phyloP scores from a whole-genome alignment of 768 basidiomycete genomes.

The Rhizopogon rudus region DNA sequence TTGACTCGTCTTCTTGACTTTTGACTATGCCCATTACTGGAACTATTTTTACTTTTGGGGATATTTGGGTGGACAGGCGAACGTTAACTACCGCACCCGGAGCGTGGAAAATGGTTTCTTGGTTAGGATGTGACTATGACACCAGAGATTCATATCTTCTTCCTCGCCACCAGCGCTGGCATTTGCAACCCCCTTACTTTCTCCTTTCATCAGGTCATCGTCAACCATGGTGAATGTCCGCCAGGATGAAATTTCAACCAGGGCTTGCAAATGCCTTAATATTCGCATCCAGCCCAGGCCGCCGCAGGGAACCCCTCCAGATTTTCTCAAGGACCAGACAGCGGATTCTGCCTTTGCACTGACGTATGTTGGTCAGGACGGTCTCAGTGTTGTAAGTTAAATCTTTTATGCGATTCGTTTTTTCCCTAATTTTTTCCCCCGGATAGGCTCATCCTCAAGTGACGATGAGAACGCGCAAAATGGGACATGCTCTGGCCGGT shows the following conservation, averaged over 20 bases:
- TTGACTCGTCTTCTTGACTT: too few relatives aligned
- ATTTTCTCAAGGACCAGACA: slow-evolving; percentile 24
- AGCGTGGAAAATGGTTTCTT: slow-evolving; percentile 19
- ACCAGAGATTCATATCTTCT: slow-evolving; percentile 30
- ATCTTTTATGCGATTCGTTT: background rate
- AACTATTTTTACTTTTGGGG: background rate
- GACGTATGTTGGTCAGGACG: slow-evolving; percentile 63
- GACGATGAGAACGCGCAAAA: slow-evolving; percentile 59
- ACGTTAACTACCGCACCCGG: background rate
- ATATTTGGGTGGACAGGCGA: background rate
- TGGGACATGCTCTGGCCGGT: slow-evolving; percentile 36
- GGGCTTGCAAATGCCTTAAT: slow-evolving; percentile 71
- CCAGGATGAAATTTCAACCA: slow-evolving; percentile 19
- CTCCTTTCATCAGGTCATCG: slow-evolving; percentile 8
- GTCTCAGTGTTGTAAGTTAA: slow-evolving; percentile 56
- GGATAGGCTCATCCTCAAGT: slow-evolving; percentile 62
- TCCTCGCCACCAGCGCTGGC: slow-evolving; percentile 22
- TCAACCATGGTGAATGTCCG: slow-evolving; percentile 18
- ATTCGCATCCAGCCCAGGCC: slow-evolving; percentile 42
- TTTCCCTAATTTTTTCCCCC: slow-evolving; percentile 3
- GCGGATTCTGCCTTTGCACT: slow-evolving; percentile 39
- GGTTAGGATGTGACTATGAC: slow-evolving; percentile 17
- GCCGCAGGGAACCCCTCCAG: slow-evolving; percentile 22
- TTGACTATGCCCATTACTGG: background rate
- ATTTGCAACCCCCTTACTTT: slow-evolving; percentile 11